Evolutionary conservation across 768 basidiomycete genomes (phyloP), one percentile per base, ranked within the genome.

Genomic region (Pleurotus citrinopileatus): DNA sequence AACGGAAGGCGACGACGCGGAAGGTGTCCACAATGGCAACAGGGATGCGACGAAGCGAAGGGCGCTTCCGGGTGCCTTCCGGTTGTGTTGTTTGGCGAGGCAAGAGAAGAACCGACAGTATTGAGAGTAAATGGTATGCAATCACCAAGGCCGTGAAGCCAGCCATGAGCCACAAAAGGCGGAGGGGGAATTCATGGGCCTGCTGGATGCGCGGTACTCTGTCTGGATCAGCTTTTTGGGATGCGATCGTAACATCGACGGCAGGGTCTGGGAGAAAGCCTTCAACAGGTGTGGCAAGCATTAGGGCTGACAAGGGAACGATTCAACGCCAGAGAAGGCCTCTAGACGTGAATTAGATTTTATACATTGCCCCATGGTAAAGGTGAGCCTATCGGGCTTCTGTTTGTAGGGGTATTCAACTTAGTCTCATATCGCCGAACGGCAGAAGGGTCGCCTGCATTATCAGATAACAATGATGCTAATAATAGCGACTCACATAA

Each of bases 101-200:
- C 34, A 52, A 55, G 55, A 69, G 3, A 38, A 60, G 58, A 58
- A 60, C 19, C 15, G 57, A 32, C 3, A 65, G 34, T 20, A 65
- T 60, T 4, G 67, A 65, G 2, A 63, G 17, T 56, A 67, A 64
- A 40, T 75, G 74, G 51, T 56, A 63, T 48, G 77, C 2, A 10
- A 70, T 63, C 42, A 76, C 59, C 32, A 79, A 61, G 44, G 65
- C 69, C 53, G 80, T 71, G 64, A 79, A 72, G 54, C 65, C 62
- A 8, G 69, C 73, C 26, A 79, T 37, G 54, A 74, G 66, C 60
- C 72, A 78, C 67, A 76, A 73, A 19, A 74, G 63, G 55, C 76
- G 66, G 36, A 69, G 63, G 3, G 78, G 73, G 59, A 78, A 79
- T 23, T 57, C 48, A 37, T 51, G 48, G 23, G 48, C 48, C 37